Percentiles rank a stretch among this genome's conserved stretches.
Evolutionary conservation across 2,329 filamentous ascomycete species (phyloP).

Genomic region (Trichoderma oligosporum): DNA sequence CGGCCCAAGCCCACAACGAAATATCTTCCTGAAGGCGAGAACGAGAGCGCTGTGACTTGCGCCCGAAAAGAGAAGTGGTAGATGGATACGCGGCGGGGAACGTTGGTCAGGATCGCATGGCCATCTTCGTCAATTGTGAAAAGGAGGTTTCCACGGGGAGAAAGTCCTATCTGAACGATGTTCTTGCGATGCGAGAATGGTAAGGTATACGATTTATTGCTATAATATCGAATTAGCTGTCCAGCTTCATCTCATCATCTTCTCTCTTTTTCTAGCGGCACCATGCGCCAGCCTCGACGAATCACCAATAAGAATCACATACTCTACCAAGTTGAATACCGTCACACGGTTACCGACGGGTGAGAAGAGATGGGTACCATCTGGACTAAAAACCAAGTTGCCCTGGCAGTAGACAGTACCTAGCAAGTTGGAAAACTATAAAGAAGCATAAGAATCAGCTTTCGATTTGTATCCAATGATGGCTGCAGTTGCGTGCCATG

Average conservation of each 20-base stretch:
- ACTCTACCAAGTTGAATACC: conserved; percentile 96
- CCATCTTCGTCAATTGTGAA: conserved; percentile 94
- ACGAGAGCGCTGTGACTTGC: conserved; percentile 77
- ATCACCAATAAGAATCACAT: conserved; percentile 33
- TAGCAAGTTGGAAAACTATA: conserved; percentile 92
- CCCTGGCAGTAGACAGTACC: conserved; percentile 98
- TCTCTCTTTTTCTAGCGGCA: too few species aligned
- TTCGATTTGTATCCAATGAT: neutral
- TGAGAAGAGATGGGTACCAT: conserved; percentile 92
- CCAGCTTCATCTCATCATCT: neutral
- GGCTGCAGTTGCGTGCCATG: neutral
- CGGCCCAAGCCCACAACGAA: conserved; percentile 87
- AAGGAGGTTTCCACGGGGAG: conserved; percentile 85
- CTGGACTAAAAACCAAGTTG: conserved; percentile 92
- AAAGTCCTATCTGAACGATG: conserved; percentile 81
- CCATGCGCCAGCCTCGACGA: conserved; percentile 3
- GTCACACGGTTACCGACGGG: conserved; percentile 95
- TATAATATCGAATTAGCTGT: conserved; percentile 41
- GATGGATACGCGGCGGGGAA: conserved; percentile 77
- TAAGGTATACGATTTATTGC: conserved; percentile 82
- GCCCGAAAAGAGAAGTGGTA: conserved; percentile 95
- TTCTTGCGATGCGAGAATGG: conserved; percentile 93
- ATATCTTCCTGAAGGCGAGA: conserved; percentile 84
- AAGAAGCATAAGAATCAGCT: neutral
- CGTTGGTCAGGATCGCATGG: conserved; percentile 86